Evolutionary conservation across 768 basidiomycete genomes (phyloP).

Genomic region (Jaapia argillacea): DNA sequence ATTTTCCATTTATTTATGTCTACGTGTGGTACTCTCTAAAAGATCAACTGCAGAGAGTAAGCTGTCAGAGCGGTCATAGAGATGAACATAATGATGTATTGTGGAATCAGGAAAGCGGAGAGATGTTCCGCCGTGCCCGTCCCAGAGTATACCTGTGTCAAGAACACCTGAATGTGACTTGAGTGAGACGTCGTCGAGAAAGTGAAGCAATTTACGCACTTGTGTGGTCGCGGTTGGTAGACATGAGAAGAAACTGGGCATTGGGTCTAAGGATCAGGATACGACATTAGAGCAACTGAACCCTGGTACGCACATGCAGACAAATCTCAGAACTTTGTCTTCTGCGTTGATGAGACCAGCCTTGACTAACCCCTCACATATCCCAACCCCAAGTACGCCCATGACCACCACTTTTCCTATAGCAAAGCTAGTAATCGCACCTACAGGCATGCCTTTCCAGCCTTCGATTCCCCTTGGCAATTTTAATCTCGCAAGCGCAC

Average conservation of each 20-base stretch:
- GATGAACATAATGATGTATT: conserved; percentile 30
- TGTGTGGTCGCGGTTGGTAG: conserved; percentile 17
- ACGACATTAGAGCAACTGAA: background rate
- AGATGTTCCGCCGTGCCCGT: conserved; percentile 10
- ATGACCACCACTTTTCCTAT: conserved; percentile 43
- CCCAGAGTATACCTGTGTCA: conserved; percentile 15
- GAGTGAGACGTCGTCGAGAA: background rate
- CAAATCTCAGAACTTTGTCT: conserved; percentile 21
- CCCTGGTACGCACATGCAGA: conserved; percentile 16
- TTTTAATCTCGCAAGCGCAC: conserved; percentile 47
- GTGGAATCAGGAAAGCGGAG: conserved; percentile 10
- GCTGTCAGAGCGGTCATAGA: conserved; percentile 28
- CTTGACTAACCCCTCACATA: conserved; percentile 17
- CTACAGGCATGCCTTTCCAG: conserved; percentile 35
- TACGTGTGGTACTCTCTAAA: no score
- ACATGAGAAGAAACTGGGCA: conserved; percentile 15
- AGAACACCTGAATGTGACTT: conserved; percentile 12
- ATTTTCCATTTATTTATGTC: no score
- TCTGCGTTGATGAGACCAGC: conserved; percentile 13
- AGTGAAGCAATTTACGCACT: background rate
- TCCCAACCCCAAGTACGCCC: conserved; percentile 51
- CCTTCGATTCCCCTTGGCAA: conserved; percentile 28
- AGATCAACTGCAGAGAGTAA: conserved; percentile 25
- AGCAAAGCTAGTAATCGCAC: conserved; percentile 44
- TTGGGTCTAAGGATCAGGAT: background rate